Evolutionary conservation across 108 stramenopile species (phyloP), one percentile per base, ranked within the genome.

Genomic region (Pelagomonas calceolata): DNA sequence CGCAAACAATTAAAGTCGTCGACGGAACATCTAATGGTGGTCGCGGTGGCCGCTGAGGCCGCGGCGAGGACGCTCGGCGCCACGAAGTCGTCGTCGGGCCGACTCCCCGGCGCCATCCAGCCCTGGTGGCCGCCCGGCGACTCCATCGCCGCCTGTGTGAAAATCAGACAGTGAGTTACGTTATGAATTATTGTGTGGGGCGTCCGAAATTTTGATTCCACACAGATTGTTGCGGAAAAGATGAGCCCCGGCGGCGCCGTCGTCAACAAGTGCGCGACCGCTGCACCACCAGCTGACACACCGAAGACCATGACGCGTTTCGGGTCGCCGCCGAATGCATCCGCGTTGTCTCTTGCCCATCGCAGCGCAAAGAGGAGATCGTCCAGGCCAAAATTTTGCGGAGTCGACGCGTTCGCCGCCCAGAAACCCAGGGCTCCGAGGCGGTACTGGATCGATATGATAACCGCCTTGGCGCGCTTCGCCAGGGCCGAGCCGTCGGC

Each of bases 341-440:
- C 73, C 45, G 80, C 77, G 73, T 84, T 82, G 31, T 73, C 77
- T 37, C 77, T 73, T 35, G 78, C 79, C 83, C 83, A 84, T 37
- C 70, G 77, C 34, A 84, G 34, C 64, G 72, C 83, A 17, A 73
- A 43, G 26, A 75, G n/a, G 75, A 81, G 80, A 37, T 60, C 76
- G 18, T 12, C 16, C 39, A 39, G 43, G 32, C 66, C 72, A 34
- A 66, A 33, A 45, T 65, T 66, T 32, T 34, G 64, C 43, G 34
- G 44, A 10, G 44, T 15, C 14, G 44, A 45, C 10, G 16, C 44
- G 44, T 26, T 26, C 21, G 21, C 51, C 21, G 21, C 51, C 21
- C 18, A 60, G 51, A 60, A 60, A 26, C 51, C 51, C 21, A 60
- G 26, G 51, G 29, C 51, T 17, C 51, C 51, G 51, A 60, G 51